Conservation (phyloP, 495 filamentous ascomycete genomes). For the Aspergillus avenaceus region DNA sequence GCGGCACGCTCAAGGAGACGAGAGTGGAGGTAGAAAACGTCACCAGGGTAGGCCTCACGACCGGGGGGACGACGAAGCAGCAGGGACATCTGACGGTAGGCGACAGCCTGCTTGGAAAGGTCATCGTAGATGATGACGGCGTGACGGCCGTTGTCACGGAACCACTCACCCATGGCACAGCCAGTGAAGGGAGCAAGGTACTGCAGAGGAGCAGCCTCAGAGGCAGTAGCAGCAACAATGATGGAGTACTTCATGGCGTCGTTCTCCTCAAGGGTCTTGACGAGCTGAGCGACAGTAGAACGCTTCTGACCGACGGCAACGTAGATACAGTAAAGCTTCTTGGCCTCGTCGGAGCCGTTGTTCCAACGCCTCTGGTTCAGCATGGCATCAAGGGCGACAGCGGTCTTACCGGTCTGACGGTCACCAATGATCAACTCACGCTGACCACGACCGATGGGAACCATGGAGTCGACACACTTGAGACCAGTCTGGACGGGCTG, state of each 20-base stretch:
- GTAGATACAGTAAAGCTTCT: conserved; percentile 99
- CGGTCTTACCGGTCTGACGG: conserved; percentile 99
- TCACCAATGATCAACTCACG: conserved; percentile 99
- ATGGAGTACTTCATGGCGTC: conserved; percentile 99
- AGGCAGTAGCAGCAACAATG: conserved; percentile 93
- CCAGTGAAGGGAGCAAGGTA: conserved; percentile 96
- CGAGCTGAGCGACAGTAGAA: conserved; percentile 97
- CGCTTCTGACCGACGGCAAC: conserved; percentile 99
- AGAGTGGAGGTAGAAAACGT: conserved; percentile 99
- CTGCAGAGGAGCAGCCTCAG: conserved; percentile 90
- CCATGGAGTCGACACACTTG: conserved; percentile 99
- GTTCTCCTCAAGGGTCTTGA: conserved; percentile 99
- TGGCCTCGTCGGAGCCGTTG: conserved; percentile 75
- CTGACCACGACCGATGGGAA: conserved; percentile 98
- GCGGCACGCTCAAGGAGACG: conserved; percentile 98
- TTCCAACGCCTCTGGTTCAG: conserved; percentile 99
- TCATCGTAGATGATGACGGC: conserved; percentile 93
- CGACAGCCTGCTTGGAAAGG: conserved; percentile 98
- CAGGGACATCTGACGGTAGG: conserved; percentile 99
- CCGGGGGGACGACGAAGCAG: conserved; percentile 97
- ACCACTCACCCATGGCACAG: conserved; percentile 76
- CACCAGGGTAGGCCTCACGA: conserved; percentile 99
- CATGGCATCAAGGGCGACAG: conserved; percentile 96
- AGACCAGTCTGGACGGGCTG: conserved; percentile 98
- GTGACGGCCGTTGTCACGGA: conserved; percentile 90